Conservation (phyloP, 2,329 filamentous ascomycete genomes). For the Ascochyta koolunga region DNA sequence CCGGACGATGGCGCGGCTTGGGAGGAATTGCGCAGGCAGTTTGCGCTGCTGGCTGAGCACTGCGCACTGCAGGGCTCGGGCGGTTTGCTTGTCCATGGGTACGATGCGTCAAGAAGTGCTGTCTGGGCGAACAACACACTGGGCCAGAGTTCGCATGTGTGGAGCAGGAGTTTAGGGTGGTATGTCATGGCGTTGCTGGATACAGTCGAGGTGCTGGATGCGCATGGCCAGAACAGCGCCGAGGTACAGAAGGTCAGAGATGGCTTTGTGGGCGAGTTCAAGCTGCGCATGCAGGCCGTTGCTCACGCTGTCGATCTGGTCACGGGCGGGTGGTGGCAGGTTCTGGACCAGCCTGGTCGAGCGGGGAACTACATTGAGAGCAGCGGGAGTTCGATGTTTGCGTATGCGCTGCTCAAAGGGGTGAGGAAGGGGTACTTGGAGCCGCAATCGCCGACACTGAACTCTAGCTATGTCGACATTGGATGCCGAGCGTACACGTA, state of each 20-base stretch:
- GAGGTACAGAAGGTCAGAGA: background rate
- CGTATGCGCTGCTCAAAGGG: constrained; percentile 59
- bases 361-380: constrained; percentile 66
- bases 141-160: constrained; percentile 60
- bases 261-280: background rate
- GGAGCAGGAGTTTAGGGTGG: constrained; percentile 63
- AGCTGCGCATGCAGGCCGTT: background rate
- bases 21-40: constrained; percentile 22
- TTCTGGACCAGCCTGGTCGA: constrained; percentile 57
- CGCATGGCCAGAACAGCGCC: background rate
- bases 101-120: constrained; percentile 58
- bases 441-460: constrained; percentile 16
- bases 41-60: constrained; percentile 53
- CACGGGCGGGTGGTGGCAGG: constrained; percentile 62
- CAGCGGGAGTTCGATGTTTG: constrained; percentile 64
- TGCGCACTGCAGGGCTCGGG: constrained; percentile 48
- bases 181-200: constrained; percentile 61
- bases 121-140: constrained; percentile 59
- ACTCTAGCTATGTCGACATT: constrained; percentile 2
- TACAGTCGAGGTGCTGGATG: constrained; percentile 50
- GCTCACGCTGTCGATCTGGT: constrained; percentile 24
- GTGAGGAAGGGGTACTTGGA: constrained; percentile 46
- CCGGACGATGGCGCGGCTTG: constrained; percentile 12
- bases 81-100: constrained; percentile 61
- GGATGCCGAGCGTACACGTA: constrained; percentile 50